These are phyloP conservation scores for Melaleuca quinquenervia DNA, from an alignment of 345 rosid genomes.

Conservation along the genomic window DNA sequence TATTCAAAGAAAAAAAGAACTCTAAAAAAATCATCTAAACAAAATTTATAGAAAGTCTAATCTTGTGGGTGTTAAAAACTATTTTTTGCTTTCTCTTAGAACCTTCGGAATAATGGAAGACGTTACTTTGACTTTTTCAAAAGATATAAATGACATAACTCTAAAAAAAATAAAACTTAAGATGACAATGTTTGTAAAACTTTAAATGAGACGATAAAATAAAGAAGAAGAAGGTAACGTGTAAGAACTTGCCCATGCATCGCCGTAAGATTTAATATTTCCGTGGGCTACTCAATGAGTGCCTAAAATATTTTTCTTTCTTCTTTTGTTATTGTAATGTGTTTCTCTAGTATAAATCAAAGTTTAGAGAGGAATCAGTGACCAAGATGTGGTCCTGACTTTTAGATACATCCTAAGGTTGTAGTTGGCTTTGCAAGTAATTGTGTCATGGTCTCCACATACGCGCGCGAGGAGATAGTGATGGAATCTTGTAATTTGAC, in stretches of 20 bases:
- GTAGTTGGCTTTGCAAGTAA: background rate
- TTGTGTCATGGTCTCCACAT: background rate
- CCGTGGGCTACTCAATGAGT: too few relatives aligned
- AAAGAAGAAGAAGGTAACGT: background rate
- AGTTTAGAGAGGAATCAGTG: too few relatives aligned
- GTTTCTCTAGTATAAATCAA: too few relatives aligned
- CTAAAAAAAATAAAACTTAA: background rate
- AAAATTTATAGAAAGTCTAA: background rate
- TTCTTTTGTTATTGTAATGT: too few relatives aligned
- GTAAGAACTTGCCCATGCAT: background rate
- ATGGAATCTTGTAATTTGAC: background rate
- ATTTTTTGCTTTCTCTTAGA: background rate
- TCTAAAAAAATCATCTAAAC: background rate
- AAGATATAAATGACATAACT: background rate
- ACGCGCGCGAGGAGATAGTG: background rate
- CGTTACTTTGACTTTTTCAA: background rate
- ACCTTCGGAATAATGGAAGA: background rate
- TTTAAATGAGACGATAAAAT: background rate
- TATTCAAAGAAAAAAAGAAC: background rate
- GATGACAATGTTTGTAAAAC: background rate
- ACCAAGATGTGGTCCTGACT: accelerated
- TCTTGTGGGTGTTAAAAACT: background rate
- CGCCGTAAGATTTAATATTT: too few relatives aligned
- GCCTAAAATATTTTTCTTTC: too few relatives aligned
- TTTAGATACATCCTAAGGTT: background rate